Evolutionary conservation across 768 basidiomycete species (phyloP), one percentile per base, ranked within the genome.

Genomic region (Lanmaoa rubissima): DNA sequence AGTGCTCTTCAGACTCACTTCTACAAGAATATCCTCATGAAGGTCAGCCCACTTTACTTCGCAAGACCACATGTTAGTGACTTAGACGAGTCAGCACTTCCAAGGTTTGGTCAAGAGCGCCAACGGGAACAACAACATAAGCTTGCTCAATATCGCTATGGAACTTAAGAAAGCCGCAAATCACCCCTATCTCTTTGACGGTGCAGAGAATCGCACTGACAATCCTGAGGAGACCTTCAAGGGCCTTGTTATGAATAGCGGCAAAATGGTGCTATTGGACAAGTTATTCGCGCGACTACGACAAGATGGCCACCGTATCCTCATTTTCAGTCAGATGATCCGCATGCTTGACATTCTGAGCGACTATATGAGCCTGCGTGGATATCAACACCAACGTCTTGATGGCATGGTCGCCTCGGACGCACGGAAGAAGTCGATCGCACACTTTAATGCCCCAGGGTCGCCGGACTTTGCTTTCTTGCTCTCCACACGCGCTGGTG

Each of bases 271-370:
- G 48, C 77, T 99, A 34, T 86, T 99, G 53, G 97, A 99, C 77
- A 99, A 99, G 73, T 83, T 99, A 16, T 85, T 98, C n/a, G 82
- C 80, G 24, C 86, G 92, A 17, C 82, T 98, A 48, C 90, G 90
- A 65, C 86, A 83, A 62, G 96, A 98, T 69, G 91, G 92, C 4
- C 97, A 98, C 67, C 90, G 97, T 48, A 97, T 99, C 28, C 82
- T 99, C 64, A 98, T 99, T 65, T 99, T 99, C 79, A 97, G 94
- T 66, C 94, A 98, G 74, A 99, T 99, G 97, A 95, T 98, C 57
- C 86, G 97, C 57, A 92, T 98, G 86, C 81, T 99, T 44, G 97
- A 99, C 75, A 98, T 99, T 70, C 84, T 99, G 65, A 95, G 92
- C 61, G 97, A 99, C 73, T 98, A 98, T 75, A 94, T 98, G 88